A percentile compares a stretch with the other conserved stretches of the same genome.
Evolutionary conservation across 345 rosid species (phyloP).

Genomic region (Pseudoturritis turrita): DNA sequence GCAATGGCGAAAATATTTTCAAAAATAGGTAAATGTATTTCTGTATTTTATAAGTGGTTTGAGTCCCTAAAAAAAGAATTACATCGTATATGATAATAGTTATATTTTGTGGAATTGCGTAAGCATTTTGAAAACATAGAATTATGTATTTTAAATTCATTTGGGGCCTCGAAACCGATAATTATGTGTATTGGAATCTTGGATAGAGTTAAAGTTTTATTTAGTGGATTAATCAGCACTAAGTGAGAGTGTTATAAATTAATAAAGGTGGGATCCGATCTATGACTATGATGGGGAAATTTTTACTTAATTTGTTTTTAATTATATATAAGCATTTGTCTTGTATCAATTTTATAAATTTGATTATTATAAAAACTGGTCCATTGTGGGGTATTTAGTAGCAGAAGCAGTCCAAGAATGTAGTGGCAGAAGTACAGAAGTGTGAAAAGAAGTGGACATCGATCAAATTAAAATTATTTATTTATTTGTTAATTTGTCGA

Average conservation of each 20-base stretch:
- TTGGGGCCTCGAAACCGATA: neutral
- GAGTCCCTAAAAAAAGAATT: neutral
- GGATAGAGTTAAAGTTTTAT: neutral
- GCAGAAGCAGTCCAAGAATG: conserved; percentile 33
- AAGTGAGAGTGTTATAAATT: conserved; percentile 4
- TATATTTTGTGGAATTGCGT: neutral
- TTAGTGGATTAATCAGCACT: conserved; percentile 14
- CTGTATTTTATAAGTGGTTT: neutral
- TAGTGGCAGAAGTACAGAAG: conserved; percentile 29
- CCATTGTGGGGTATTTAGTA: conserved; percentile 25
- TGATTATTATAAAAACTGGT: neutral
- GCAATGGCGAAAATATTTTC: neutral
- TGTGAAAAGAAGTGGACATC: conserved; percentile 31
- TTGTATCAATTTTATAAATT: conserved; percentile 2
- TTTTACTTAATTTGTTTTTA: neutral
- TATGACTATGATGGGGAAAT: conserved; percentile 14
- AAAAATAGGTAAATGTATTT: neutral
- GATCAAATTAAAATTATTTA: neutral
- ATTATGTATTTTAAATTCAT: neutral
- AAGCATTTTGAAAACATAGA: neutral
- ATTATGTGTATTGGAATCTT: conserved; percentile 2
- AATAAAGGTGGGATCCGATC: conserved; percentile 6
- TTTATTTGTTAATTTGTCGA: conserved; percentile 24
- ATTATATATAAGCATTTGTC: conserved; percentile 18
- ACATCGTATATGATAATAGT: neutral